Conservation (phyloP, 768 basidiomycete genomes). For the Leccinum obscurum region DNA sequence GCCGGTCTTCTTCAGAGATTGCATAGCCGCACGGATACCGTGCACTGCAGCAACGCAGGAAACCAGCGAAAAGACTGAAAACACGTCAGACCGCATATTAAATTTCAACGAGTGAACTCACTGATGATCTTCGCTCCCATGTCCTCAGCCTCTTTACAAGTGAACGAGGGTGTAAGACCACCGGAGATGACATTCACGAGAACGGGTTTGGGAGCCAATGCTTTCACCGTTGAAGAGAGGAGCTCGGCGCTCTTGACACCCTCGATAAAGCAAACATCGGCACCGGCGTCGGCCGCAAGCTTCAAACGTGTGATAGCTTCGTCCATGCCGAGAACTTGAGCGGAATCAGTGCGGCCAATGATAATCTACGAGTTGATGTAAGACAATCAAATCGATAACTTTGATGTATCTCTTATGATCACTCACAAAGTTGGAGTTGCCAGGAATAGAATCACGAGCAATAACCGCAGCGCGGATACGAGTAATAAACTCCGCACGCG, state of each 20-base stretch:
- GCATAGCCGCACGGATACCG: slow-evolving; percentile 77
- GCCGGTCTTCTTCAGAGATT: slow-evolving; percentile 71
- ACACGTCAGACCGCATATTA: not conserved
- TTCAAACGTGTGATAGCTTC: slow-evolving; percentile 67
- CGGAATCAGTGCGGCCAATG: slow-evolving; percentile 76
- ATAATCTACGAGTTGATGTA: slow-evolving; percentile 46
- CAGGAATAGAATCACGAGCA: slow-evolving; percentile 74
- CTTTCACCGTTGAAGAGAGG: slow-evolving; percentile 61
- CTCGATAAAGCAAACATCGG: slow-evolving; percentile 82
- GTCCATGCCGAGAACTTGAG: slow-evolving; percentile 78
- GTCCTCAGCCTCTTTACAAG: slow-evolving; percentile 62
- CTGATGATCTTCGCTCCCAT: slow-evolving; percentile 79
- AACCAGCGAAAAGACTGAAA: slow-evolving; percentile 69
- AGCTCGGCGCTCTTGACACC: slow-evolving; percentile 71
- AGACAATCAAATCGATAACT: not conserved
- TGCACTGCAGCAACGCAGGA: slow-evolving; percentile 78
- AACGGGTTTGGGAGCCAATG: slow-evolving; percentile 72
- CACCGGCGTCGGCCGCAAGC: slow-evolving; percentile 70
- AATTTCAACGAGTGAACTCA: slow-evolving; percentile 34
- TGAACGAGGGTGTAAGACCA: slow-evolving; percentile 75
- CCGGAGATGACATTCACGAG: slow-evolving; percentile 82
- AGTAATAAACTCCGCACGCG: slow-evolving; percentile 71
- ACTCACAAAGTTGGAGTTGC: slow-evolving; percentile 70
- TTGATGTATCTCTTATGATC: not conserved
- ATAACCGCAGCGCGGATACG: slow-evolving; percentile 77